Percentiles rank a stretch among this genome's conserved stretches.
Conservation (phyloP, 2,329 filamentous ascomycete species). For the Paramyrothecium sp. region DNA sequence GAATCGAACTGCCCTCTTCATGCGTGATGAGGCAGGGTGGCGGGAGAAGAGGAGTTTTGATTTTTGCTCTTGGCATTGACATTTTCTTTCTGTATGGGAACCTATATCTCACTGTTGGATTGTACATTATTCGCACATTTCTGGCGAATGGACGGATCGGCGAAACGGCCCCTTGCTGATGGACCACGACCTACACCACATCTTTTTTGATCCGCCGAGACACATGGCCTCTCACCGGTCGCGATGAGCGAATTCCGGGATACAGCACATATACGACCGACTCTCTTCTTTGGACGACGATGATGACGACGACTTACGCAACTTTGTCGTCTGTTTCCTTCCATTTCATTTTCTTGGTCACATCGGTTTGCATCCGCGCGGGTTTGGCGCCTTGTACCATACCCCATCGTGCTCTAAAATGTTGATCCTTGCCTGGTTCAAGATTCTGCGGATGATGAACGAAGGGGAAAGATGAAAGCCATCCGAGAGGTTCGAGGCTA, state of each 20-base stretch:
- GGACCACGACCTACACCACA: slow-evolving; percentile 19
- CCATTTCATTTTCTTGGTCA: slow-evolving; percentile 1
- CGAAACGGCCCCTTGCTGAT: slow-evolving; percentile 30
- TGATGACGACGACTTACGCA: not conserved
- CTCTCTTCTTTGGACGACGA: slow-evolving; percentile 6
- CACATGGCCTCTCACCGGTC: not conserved
- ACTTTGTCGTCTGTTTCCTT: slow-evolving; percentile 14
- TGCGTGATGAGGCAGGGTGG: slow-evolving; percentile 19
- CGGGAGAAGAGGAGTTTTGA: slow-evolving; percentile 16
- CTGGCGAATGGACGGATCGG: slow-evolving; percentile 34
- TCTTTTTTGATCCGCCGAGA: not conserved
- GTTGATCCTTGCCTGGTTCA: slow-evolving; percentile 25
- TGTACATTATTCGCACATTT: slow-evolving; percentile 40
- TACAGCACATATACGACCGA: slow-evolving; percentile 5
- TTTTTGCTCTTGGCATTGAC: slow-evolving; percentile 23
- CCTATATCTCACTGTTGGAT: slow-evolving; percentile 34
- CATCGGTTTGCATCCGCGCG: slow-evolving; percentile 17
- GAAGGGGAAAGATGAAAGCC: slow-evolving; percentile 18
- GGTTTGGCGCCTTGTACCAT: slow-evolving; percentile 24
- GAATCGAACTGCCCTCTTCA: slow-evolving; percentile 19
- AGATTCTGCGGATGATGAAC: slow-evolving; percentile 26
- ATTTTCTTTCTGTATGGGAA: slow-evolving; percentile 22
- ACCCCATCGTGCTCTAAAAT: slow-evolving; percentile 26
- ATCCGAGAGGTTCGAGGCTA: slow-evolving; percentile 17
- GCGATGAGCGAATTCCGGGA: not conserved